These are phyloP conservation scores for Casuarina glauca DNA, from an alignment of 306 rosid genomes.

Conservation along the genomic window DNA sequence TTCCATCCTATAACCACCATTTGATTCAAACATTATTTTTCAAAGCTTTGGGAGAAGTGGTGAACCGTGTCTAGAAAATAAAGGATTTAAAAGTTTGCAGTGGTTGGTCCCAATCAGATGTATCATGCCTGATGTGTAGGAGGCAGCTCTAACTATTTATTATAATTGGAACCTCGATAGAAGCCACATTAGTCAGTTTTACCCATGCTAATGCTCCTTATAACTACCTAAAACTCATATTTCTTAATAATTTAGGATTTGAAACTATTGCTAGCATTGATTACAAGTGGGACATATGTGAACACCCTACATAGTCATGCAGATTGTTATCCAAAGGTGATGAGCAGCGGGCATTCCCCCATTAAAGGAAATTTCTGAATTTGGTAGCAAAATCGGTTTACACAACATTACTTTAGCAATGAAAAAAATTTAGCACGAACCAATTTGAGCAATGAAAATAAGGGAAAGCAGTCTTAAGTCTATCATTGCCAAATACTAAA, in stretches of 20 bases:
- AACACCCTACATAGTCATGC: neutral
- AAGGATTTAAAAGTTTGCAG: too few species aligned
- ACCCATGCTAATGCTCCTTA: neutral
- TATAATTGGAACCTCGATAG: too few species aligned
- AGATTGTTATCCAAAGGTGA: neutral
- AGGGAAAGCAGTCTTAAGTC: neutral
- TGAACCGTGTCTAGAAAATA: neutral
- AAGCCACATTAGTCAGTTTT: neutral
- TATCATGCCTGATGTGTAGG: too few species aligned
- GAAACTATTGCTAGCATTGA: neutral
- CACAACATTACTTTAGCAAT: neutral
- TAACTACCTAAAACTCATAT: neutral
- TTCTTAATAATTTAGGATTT: neutral
- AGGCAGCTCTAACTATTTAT: too few species aligned
- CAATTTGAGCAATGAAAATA: neutral
- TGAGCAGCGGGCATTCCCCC: neutral
- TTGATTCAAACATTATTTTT: slow-evolving; percentile 2
- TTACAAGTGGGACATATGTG: neutral
- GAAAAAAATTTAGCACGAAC: neutral
- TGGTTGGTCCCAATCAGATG: too few species aligned
- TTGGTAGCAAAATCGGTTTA: neutral
- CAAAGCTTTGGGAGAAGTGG: neutral
- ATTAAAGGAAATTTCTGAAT: neutral
- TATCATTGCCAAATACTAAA: neutral
- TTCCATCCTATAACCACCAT: slow-evolving; percentile 45